Percentiles rank a stretch among this genome's conserved stretches.
Evolutionary conservation across 192 early-diverging fungal species (phyloP).

Genomic region (Coemansia aciculifera): DNA sequence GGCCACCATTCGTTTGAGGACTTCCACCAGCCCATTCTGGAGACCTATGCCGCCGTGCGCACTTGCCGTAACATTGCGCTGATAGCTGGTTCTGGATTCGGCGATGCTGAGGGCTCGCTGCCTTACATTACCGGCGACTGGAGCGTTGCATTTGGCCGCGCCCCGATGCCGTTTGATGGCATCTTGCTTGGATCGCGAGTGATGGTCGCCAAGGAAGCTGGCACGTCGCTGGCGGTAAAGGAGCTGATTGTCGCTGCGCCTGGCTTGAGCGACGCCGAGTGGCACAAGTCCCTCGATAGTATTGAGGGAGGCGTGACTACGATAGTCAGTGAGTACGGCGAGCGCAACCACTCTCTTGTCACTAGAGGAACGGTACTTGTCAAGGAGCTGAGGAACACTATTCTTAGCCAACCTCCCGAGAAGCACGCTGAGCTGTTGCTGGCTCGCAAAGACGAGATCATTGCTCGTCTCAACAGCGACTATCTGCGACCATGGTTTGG

Average conservation of each 20-base stretch:
- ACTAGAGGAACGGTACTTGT: conserved; percentile 81
- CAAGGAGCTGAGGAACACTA: conserved; percentile 80
- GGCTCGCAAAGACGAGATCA: conserved; percentile 76
- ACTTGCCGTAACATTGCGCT: conserved; percentile 77
- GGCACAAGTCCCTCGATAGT: conserved; percentile 82
- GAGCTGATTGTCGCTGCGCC: conserved; percentile 83
- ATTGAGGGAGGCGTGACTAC: conserved; percentile 82
- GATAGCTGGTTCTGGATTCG: conserved; percentile 91
- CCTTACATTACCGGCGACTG: conserved; percentile 96
- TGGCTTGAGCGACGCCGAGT: conserved; percentile 76
- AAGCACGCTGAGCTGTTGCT: conserved; percentile 71
- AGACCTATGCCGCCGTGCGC: conserved; percentile 69
- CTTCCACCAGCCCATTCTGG: conserved; percentile 86
- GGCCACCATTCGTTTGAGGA: conserved; percentile 98
- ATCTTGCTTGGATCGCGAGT: conserved; percentile 90
- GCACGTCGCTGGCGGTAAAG: conserved; percentile 78
- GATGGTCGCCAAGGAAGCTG: conserved; percentile 90
- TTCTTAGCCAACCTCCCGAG: conserved; percentile 81
- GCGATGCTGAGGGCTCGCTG: conserved; percentile 79
- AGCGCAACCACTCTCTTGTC: conserved; percentile 90
- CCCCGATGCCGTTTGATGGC: conserved; percentile 97
- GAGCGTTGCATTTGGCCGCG: conserved; percentile 72
- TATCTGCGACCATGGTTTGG: conserved; percentile 92
- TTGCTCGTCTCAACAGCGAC: conserved; percentile 76
- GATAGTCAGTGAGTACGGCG: conserved; percentile 86